These are phyloP conservation scores for Nyssa sinensis DNA, from an alignment of 148 eudicot species.

Conservation along the genomic window DNA sequence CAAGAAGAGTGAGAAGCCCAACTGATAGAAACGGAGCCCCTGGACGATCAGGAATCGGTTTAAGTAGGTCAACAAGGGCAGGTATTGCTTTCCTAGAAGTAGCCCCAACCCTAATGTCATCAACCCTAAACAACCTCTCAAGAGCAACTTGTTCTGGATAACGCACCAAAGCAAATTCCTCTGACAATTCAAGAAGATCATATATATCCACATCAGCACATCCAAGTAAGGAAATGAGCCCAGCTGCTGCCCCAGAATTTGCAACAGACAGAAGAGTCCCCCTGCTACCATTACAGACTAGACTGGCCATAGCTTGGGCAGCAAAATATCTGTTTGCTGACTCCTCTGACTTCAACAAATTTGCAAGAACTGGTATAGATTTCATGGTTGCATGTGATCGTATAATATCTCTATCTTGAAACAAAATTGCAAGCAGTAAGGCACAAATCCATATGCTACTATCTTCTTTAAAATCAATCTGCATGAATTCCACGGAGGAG, in stretches of 20 bases:
- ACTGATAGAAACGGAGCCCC: conserved; percentile 93
- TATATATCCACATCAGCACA: conserved; percentile 85
- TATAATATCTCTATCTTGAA: conserved; percentile 90
- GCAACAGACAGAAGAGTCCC: conserved; percentile 96
- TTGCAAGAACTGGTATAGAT: conserved; percentile 71
- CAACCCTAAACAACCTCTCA: conserved; percentile 93
- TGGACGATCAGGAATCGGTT: conserved; percentile 96
- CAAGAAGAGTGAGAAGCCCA: conserved; percentile 89
- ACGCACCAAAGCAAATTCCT: conserved; percentile 68
- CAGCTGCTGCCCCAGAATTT: conserved; percentile 85
- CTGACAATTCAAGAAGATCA: conserved; percentile 75
- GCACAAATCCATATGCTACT: conserved; percentile 82
- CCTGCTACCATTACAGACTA: conserved; percentile 92
- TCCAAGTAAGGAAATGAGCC: conserved; percentile 83
- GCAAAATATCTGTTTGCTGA: conserved; percentile 84
- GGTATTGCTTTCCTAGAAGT: conserved; percentile 95
- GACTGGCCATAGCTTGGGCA: conserved; percentile 89
- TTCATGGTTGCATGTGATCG: conserved; percentile 79
- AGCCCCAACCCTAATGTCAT: conserved; percentile 92
- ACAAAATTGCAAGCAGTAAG: conserved; percentile 74
- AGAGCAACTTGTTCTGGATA: conserved; percentile 96
- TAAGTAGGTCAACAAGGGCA: conserved; percentile 88
- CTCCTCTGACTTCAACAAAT: conserved; percentile 79
- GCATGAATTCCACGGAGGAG: conserved; percentile 26
- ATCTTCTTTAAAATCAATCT: conserved; percentile 67